Conservation (phyloP, 2,329 filamentous ascomycete genomes). For the Beauveria rudraprayagi region DNA sequence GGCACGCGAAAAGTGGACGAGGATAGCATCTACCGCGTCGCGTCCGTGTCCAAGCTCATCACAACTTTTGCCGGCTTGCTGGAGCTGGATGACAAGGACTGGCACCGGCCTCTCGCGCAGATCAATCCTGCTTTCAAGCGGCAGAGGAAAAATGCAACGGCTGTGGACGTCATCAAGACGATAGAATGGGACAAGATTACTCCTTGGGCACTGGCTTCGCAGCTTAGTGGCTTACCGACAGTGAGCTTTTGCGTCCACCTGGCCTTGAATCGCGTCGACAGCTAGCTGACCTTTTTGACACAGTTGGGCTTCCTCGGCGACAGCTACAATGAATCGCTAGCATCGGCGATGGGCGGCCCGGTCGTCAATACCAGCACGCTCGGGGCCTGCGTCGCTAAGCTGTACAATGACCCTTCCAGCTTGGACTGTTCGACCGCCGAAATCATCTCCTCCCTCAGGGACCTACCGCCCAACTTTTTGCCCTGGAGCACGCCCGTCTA, state of each 20-base stretch:
- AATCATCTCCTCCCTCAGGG: not conserved
- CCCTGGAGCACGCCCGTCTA: constrained; percentile 3
- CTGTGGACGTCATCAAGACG: not conserved
- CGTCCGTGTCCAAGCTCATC: constrained; percentile 4
- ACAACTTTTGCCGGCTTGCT: not conserved
- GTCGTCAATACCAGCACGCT: not conserved
- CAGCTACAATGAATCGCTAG: not conserved
- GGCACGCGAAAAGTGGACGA: not conserved
- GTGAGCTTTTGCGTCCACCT: not conserved
- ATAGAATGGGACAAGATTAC: constrained; percentile 8
- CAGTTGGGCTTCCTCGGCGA: not conserved
- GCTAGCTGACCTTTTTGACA: not conserved
- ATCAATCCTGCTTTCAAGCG: not conserved
- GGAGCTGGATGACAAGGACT: not conserved
- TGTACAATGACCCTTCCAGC: not conserved
- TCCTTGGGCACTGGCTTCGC: constrained; percentile 2
- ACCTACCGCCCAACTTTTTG: not conserved
- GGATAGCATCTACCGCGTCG: constrained; percentile 6
- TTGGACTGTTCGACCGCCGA: not conserved
- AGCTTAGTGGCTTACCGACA: constrained; percentile 7
- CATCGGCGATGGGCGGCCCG: not conserved
- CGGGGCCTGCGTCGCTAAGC: not conserved
- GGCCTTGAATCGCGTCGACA: too few species aligned
- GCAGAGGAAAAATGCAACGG: not conserved
- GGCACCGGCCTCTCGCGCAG: not conserved